Percentiles rank a stretch among this genome's conserved stretches.
These are phyloP conservation scores for Ampelocalamus luodianensis DNA, from an alignment of 176 grass and related monocot species.

Conservation along the genomic window DNA sequence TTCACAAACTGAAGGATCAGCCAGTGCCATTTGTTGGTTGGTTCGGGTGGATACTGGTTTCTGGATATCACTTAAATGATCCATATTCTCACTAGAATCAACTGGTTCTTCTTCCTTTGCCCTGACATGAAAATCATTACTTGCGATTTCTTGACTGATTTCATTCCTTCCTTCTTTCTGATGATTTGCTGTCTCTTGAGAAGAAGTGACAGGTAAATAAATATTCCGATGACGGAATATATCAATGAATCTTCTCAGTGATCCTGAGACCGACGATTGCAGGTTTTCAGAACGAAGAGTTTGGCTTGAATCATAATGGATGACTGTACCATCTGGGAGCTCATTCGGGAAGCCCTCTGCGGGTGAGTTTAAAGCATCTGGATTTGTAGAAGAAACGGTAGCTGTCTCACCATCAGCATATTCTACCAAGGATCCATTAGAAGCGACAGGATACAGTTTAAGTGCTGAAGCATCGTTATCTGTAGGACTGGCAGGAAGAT, in stretches of 20 bases:
- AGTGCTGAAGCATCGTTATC: conserved; percentile 44
- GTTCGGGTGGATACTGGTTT: conserved; percentile 35
- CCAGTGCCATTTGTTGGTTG: conserved; percentile 15
- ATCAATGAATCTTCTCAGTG: conserved; percentile 39
- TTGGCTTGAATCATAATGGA: conserved; percentile 32
- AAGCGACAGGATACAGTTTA: conserved; percentile 35
- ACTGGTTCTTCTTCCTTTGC: neutral
- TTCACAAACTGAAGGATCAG: neutral
- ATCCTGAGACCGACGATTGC: conserved; percentile 36
- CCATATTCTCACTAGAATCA: conserved; percentile 40
- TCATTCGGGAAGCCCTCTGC: neutral
- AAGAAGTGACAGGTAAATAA: conserved; percentile 57
- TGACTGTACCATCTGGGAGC: neutral
- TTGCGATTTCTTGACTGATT: conserved; percentile 36
- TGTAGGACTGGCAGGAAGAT: neutral
- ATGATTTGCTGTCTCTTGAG: conserved; percentile 52
- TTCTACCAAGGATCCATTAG: neutral
- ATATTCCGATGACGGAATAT: conserved; percentile 46
- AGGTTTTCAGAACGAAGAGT: conserved; percentile 33
- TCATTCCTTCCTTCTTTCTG: conserved; percentile 40
- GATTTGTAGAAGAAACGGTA: conserved; percentile 2
- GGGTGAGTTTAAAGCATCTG: neutral
- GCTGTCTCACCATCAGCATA: neutral
- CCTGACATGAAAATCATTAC: neutral
- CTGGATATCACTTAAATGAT: conserved; percentile 19